Percentiles rank a stretch among this genome's conserved stretches.
These are phyloP conservation scores for Pythium sp. DNA, from an alignment of 352 stramenopile species.

Conservation along the genomic window DNA sequence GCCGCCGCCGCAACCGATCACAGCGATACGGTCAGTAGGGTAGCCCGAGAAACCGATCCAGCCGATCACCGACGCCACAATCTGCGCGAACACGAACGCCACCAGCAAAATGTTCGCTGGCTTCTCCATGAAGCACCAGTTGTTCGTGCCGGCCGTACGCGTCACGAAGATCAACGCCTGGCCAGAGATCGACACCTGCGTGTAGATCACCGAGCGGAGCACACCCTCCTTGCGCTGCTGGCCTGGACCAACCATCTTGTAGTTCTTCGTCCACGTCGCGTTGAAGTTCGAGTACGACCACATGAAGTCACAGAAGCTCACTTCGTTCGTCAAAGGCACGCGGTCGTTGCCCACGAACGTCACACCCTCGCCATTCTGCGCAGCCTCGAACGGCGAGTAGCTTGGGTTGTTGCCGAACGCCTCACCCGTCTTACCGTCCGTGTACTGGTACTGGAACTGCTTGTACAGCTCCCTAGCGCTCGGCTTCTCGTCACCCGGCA, in stretches of 20 bases:
- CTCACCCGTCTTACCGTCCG: conserved; percentile 26
- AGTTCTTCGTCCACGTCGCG: conserved; percentile 58
- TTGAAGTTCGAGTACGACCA: conserved; percentile 75
- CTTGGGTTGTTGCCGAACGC: conserved; percentile 17
- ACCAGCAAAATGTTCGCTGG: conserved; percentile 62
- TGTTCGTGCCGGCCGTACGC: conserved; percentile 69
- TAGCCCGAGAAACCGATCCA: conserved; percentile 71
- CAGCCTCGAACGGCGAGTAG: conserved; percentile 47
- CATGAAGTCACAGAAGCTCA: conserved; percentile 63
- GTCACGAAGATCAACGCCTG: conserved; percentile 78
- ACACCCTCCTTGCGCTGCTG: conserved; percentile 68
- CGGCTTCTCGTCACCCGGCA: conserved; percentile 40
- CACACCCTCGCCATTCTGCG: conserved; percentile 45
- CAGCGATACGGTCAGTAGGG: conserved; percentile 56
- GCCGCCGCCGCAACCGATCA: conserved; percentile 57
- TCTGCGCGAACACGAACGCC: conserved; percentile 66
- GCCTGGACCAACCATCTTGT: conserved; percentile 60
- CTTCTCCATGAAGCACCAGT: conserved; percentile 71
- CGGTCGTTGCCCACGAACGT: conserved; percentile 54
- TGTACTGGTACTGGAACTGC: conserved; percentile 65
- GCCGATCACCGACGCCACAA: conserved; percentile 60
- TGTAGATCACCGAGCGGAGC: conserved; percentile 63
- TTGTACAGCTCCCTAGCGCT: conserved; percentile 41
- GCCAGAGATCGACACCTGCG: conserved; percentile 71
- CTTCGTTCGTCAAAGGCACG: conserved; percentile 62